phyloP scores from a whole-genome alignment of 164 flowering plant genomes.

The Tetrastigma voinierianum region DNA sequence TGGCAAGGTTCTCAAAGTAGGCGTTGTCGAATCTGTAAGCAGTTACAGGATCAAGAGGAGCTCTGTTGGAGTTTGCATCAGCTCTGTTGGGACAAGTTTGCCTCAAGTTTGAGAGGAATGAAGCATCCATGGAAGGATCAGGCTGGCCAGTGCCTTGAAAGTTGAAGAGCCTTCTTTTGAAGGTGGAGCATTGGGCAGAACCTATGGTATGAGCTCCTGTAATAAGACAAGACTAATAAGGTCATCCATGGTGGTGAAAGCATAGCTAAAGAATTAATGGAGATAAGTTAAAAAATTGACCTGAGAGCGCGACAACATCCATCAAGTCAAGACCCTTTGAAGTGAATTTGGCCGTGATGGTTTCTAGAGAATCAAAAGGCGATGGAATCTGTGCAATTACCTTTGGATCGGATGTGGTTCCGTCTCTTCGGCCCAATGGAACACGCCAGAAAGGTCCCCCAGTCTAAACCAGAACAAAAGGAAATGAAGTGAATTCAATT shows the following conservation, averaged over 20 bases:
- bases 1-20: constrained; percentile 49
- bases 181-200: constrained; percentile 64
- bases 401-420: constrained; percentile 44
- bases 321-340: constrained; percentile 62
- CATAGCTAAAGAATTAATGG: not conserved
- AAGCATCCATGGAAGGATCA: constrained; percentile 57
- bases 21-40: constrained; percentile 50
- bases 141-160: constrained; percentile 56
- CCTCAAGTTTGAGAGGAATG: constrained; percentile 40
- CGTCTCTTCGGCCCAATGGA: constrained; percentile 60
- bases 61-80: constrained; percentile 38
- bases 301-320: constrained; percentile 80
- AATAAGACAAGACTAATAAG: not conserved
- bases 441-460: constrained; percentile 69
- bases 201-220: constrained; percentile 82
- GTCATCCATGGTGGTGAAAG: too few relatives aligned
- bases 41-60: constrained; percentile 54
- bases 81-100: constrained; percentile 47
- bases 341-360: constrained; percentile 59
- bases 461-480: constrained; percentile 25
- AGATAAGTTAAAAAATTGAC: constrained; percentile 20
- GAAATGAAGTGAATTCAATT: too few relatives aligned
- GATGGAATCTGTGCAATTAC: constrained; percentile 60
- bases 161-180: constrained; percentile 68
- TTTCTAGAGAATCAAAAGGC: constrained; percentile 55